Evolutionary conservation across 2,329 filamentous ascomycete genomes (phyloP).

Genomic region (Pyricularia sp.): DNA sequence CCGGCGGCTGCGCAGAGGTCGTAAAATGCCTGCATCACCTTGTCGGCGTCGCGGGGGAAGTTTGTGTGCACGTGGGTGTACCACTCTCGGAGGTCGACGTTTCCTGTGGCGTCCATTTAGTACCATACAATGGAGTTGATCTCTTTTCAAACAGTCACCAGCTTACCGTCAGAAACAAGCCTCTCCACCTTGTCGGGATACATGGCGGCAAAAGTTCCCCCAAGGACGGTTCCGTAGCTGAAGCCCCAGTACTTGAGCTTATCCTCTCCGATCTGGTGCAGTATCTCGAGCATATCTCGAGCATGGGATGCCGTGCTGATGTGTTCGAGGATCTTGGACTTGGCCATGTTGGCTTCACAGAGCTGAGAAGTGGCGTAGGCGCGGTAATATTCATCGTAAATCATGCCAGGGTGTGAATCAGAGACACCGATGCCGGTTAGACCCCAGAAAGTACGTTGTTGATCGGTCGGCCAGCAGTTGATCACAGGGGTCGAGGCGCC

Average conservation of each 20-base stretch:
- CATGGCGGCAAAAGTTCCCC: constrained; percentile 40
- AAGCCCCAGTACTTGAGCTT: constrained; percentile 44
- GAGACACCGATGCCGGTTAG: constrained; percentile 33
- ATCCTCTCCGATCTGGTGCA: constrained; percentile 28
- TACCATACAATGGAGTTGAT: no score
- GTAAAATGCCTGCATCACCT: constrained; percentile 43
- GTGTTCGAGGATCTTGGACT: constrained; percentile 27
- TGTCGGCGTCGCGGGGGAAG: constrained; percentile 44
- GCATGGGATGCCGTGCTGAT: constrained; percentile 34
- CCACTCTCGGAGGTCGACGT: constrained; percentile 47
- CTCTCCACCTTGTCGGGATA: constrained; percentile 40
- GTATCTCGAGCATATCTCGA: constrained; percentile 37
- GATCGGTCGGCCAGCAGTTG: constrained; percentile 37
- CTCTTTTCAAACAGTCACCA: no score
- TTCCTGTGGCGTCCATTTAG: constrained; percentile 17
- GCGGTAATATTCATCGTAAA: constrained; percentile 34
- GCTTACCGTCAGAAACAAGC: constrained; percentile 37
- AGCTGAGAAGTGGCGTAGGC: constrained; percentile 29
- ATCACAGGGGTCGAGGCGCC: constrained; percentile 39
- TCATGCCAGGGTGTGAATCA: constrained; percentile 34
- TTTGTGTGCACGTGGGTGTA: constrained; percentile 32
- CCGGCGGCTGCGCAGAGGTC: constrained; percentile 42
- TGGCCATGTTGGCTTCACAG: constrained; percentile 30
- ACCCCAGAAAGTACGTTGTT: constrained; percentile 32
- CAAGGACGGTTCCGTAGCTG: constrained; percentile 44